These are phyloP conservation scores for Acidomyces sp. DNA, from an alignment of 495 filamentous ascomycete species.

Conservation along the genomic window DNA sequence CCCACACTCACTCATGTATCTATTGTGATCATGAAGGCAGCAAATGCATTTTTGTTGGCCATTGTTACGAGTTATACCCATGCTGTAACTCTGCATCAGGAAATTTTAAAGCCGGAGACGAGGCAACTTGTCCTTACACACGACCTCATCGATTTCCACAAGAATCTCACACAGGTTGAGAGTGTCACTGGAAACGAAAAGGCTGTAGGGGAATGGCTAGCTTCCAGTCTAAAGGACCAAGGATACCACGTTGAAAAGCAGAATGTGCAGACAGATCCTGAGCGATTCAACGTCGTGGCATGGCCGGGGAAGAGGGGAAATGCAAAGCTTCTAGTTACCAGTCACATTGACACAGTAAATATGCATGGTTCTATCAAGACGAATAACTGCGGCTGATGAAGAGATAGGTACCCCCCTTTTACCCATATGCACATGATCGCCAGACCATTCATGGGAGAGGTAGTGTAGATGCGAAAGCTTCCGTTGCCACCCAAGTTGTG, in stretches of 20 bases:
- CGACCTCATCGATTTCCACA: constrained; percentile 63
- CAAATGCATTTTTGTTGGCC: no score
- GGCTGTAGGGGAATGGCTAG: constrained; percentile 53
- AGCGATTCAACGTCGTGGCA: constrained; percentile 64
- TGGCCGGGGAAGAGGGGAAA: constrained; percentile 44
- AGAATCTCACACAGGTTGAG: constrained; percentile 56
- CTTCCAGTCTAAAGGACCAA: constrained; percentile 42
- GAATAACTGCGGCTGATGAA: constrained; percentile 1
- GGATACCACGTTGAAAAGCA: constrained; percentile 58
- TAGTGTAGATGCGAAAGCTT: constrained; percentile 79
- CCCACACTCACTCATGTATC: no score
- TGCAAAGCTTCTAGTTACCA: constrained; percentile 58
- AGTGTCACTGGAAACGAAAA: constrained; percentile 67
- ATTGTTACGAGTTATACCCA: no score
- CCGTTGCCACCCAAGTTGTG: constrained; percentile 64
- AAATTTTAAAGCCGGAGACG: constrained; percentile 4
- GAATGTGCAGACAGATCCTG: constrained; percentile 24
- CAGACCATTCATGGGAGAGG: constrained; percentile 59
- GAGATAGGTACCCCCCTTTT: constrained; percentile 48
- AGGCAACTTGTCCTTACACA: constrained; percentile 7
- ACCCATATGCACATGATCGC: constrained; percentile 41
- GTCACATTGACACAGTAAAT: constrained; percentile 52
- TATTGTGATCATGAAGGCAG: no score
- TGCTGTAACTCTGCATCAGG: constrained; percentile 7
- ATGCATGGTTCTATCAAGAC: not conserved